Base-by-base conservation (phyloP, 306 rosid genomes). In the Prunus fruticosa region DNA sequence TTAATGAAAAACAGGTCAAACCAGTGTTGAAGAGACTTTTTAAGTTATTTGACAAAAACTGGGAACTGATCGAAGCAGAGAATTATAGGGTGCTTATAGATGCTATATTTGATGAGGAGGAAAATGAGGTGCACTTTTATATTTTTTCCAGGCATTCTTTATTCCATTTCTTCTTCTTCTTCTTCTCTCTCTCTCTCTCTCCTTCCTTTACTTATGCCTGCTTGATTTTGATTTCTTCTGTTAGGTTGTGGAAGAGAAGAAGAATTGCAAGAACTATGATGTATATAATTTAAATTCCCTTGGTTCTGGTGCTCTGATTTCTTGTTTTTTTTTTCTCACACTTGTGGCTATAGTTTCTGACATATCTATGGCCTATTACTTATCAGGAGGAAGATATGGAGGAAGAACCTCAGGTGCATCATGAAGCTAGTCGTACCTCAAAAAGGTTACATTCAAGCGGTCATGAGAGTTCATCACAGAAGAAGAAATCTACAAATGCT, bases 21-120 rank as follows among this genome's bases (percentile, higher is more conserved):
- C 93, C 96, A 1, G 97, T 92, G 16, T 76, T 92, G 63, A 92
- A 89, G 84, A 88, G 79, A 34, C 96, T 95, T 23, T 77, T 95
- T 46, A 89, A 75, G 47, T 71, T 91, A 86, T 95, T 90, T 84
- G 92, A 95, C 30, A 89, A 82, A 72, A 86, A 92, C 69, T 92
- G 99, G 99, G 91, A 82, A 50, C 92, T 95, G 18, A 95, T 95
- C 47, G 99, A 95, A 89, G 92, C 78, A 88, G 99, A 95, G 85
- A 89, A 81, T 70, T 95, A 90, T 72, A 84, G 97, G 84, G 97
- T 65, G 86, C 90, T 95, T 32, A 90, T 89, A 62, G 97, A 92
- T 88, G 93, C 97, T 43, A 88, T 95, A 71, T 92, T 95, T 72
- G 97, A 95, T 19, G 92, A 77, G 20, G 97, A 89, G 19, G 98